phyloP scores from a whole-genome alignment of 495 filamentous ascomycete genomes.

The Poronia punctata region DNA sequence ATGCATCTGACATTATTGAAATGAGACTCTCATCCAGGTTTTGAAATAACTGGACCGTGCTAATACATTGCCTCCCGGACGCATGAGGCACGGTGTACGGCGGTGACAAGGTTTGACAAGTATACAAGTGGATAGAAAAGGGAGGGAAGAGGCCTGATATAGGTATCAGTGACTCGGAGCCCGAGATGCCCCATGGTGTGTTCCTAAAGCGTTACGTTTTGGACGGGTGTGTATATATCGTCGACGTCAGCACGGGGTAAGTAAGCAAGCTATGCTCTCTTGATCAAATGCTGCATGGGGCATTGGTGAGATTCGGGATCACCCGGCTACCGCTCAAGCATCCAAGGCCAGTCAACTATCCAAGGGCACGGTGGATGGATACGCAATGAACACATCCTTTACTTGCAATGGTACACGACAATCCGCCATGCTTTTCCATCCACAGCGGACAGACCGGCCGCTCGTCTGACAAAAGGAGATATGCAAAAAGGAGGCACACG shows the following conservation, averaged over 20 bases:
- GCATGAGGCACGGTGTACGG: no score
- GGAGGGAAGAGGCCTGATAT: not conserved
- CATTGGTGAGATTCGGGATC: constrained; percentile 2
- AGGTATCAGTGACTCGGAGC: constrained; percentile 3
- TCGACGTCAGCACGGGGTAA: constrained; percentile 6
- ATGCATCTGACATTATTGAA: no score
- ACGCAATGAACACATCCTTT: no score
- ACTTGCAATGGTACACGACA: no score
- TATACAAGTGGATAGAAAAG: not conserved
- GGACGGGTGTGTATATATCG: constrained; percentile 2
- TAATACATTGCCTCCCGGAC: no score
- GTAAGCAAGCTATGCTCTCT: not conserved
- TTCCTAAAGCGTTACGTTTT: constrained; percentile 2
- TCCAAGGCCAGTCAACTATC: not conserved
- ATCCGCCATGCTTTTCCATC: no score
- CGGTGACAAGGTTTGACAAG: no score
- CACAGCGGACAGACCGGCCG: no score
- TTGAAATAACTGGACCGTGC: no score
- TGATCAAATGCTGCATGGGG: constrained; percentile 5
- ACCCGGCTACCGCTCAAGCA: constrained; percentile 4
- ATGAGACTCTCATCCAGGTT: no score
- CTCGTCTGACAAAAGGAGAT: no score
- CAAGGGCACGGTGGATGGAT: not conserved
- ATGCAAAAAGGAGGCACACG: no score
- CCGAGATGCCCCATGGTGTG: constrained; percentile 8